Base-by-base conservation (phyloP, 768 basidiomycete species). In the Megacollybia marginata region DNA sequence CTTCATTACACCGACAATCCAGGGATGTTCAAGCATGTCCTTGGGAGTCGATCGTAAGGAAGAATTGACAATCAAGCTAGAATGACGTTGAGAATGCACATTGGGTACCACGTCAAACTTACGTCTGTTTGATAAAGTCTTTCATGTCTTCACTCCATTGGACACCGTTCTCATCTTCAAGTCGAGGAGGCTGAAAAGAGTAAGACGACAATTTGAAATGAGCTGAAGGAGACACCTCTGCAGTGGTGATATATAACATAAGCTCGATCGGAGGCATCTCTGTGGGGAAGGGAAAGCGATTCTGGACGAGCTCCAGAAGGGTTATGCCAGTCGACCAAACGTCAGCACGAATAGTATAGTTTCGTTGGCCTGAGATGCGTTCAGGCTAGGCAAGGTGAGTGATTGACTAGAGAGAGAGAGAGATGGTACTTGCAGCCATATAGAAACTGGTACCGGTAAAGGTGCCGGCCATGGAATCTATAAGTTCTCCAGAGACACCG, bases 241-340 rank as follows among this genome's bases (percentile, higher is more conserved):
- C 81, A 44, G 78, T 74, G 6, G 90, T 87, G 59, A 96, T 93
- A 61, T 92, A 82, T 67, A 91, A 85, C 71, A 97, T 82, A 48
- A 97, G 73, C 62, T 97, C 95, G 64, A 98, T 95, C n/a, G 91
- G 83, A 5, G 90, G 83, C 28, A 96, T 74, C 61, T 96, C 92
- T 34, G 78, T 82, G 2, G 93, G 88, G 71, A 96, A 98, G 9
- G 96, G 96, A 74, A 96, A 97, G 38, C 88, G 82, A 59, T 95
- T 96, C 60, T 90, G 81, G 5, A 94, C 88, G 19, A 99, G 80
- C 68, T 98, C 96, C 57, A 98, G 77, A 33, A 99, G 75, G 0
- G 93, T 89, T 42, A 99, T 86, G 19, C 95, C 96, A 12, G 92
- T 87, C 1, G 94, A 97, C 96, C 96, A 99, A 19, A 99, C 94